Evolutionary conservation across 2,329 filamentous ascomycete species (phyloP).

Genomic region (Phyllosticta citribraziliensis): DNA sequence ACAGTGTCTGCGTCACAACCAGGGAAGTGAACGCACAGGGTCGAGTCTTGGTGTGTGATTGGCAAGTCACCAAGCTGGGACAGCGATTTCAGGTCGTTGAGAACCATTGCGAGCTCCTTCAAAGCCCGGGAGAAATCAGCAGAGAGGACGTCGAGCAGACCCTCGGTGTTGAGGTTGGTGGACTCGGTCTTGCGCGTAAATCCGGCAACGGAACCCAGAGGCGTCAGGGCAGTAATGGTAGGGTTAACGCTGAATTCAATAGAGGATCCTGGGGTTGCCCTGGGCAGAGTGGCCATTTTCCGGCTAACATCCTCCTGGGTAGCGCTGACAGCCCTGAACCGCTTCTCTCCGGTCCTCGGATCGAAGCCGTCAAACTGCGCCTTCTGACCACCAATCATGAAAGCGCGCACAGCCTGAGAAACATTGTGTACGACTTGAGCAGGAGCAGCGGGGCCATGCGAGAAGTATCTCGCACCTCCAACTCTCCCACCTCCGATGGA

Average conservation of each 20-base stretch:
- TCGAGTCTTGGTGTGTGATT: slow-evolving; percentile 58
- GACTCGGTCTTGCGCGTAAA: slow-evolving; percentile 31
- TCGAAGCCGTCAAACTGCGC: slow-evolving; percentile 75
- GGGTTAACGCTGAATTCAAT: slow-evolving; percentile 85
- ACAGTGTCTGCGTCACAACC: slow-evolving; percentile 79
- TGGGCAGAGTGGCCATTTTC: slow-evolving; percentile 53
- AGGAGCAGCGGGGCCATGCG: slow-evolving; percentile 72
- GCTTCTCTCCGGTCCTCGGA: slow-evolving; percentile 58
- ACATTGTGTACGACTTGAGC: slow-evolving; percentile 92
- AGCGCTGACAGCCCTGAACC: slow-evolving; percentile 66
- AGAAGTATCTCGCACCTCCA: slow-evolving; percentile 77
- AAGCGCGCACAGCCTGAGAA: slow-evolving; percentile 84
- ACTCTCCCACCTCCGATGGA: slow-evolving; percentile 58
- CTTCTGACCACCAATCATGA: slow-evolving; percentile 84
- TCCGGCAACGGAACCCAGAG: slow-evolving; percentile 51
- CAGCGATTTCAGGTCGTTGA: slow-evolving; percentile 72
- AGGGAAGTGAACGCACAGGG: slow-evolving; percentile 76
- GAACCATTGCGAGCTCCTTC: slow-evolving; percentile 68
- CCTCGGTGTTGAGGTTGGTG: slow-evolving; percentile 67
- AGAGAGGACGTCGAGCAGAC: slow-evolving; percentile 75
- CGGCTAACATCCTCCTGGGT: slow-evolving; percentile 63
- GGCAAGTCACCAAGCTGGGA: slow-evolving; percentile 74
- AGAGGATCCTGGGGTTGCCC: slow-evolving; percentile 60
- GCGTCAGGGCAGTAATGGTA: slow-evolving; percentile 78
- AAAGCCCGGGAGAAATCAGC: slow-evolving; percentile 80